Conservation (phyloP, 257 asterid genomes). For the Hygrophila difformis region DNA sequence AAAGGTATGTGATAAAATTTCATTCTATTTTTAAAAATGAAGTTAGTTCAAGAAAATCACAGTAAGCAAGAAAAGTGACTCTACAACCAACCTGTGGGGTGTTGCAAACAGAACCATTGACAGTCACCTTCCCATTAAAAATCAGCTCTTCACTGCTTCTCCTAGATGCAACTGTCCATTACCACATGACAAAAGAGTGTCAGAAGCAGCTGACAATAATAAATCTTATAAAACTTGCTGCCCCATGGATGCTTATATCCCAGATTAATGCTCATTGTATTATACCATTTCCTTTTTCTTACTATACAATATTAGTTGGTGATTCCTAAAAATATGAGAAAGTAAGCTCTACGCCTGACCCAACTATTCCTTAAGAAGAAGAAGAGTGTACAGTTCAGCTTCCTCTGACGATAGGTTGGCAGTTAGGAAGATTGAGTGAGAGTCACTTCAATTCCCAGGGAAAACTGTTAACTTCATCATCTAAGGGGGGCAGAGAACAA, state of each 20-base stretch:
- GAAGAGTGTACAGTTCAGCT: too few relatives aligned
- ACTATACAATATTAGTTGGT: too few relatives aligned
- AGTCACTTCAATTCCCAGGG: too few relatives aligned
- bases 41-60: background rate
- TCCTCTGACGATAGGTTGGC: too few relatives aligned
- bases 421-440: too few relatives aligned
- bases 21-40: background rate
- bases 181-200: conserved; percentile 4
- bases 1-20: conserved; percentile 1
- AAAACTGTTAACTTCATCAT: too few relatives aligned
- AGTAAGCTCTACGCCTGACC: too few relatives aligned
- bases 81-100: conserved; percentile 69
- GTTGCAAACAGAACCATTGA: conserved; percentile 86
- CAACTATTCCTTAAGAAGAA: too few relatives aligned
- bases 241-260: background rate
- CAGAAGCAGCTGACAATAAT: background rate
- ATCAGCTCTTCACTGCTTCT: conserved; percentile 95
- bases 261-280: too few relatives aligned
- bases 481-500: too few relatives aligned
- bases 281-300: too few relatives aligned
- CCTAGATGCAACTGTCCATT: conserved; percentile 79
- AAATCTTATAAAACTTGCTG: conserved; percentile 4
- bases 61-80: background rate
- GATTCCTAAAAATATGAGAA: too few relatives aligned
- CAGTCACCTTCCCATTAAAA: conserved; percentile 83